phyloP scores from a whole-genome alignment of 78 protist species.

The Tieghemostelium lacteum region DNA sequence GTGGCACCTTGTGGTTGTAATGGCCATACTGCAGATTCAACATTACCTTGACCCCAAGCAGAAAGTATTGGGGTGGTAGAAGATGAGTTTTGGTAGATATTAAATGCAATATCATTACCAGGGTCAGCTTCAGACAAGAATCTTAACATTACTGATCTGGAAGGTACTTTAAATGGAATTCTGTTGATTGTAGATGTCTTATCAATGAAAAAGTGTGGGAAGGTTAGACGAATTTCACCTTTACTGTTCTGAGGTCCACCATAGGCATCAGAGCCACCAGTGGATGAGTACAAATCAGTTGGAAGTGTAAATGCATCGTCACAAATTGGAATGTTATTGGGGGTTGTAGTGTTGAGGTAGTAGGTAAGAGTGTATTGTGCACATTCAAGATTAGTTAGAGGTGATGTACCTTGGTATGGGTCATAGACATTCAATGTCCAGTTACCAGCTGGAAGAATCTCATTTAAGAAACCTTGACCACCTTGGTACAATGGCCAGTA shows the following conservation, averaged over 20 bases:
- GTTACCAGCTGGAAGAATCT: conserved; percentile 27
- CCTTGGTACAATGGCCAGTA: conserved; percentile 24
- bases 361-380: conserved; percentile 32
- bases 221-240: conserved; percentile 30
- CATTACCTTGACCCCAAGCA: neutral
- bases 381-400: conserved; percentile 10
- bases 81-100: conserved; percentile 12
- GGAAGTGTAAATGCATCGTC: conserved; percentile 22
- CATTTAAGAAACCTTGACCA: conserved; percentile 49
- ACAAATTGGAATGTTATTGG: conserved; percentile 3
- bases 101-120: conserved; percentile 46
- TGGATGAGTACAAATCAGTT: neutral
- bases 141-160: conserved; percentile 10
- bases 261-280: neutral
- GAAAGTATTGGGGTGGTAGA: neutral
- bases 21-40: conserved; percentile 26
- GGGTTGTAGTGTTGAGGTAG: neutral
- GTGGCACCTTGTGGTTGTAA: neutral
- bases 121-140: neutral
- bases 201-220: neutral
- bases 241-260: conserved; percentile 54
- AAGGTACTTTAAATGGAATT: conserved; percentile 4
- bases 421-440: conserved; percentile 28
- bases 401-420: neutral
- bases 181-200: neutral